Base-by-base conservation (phyloP, 345 rosid genomes). In the Kandelia obovata region DNA sequence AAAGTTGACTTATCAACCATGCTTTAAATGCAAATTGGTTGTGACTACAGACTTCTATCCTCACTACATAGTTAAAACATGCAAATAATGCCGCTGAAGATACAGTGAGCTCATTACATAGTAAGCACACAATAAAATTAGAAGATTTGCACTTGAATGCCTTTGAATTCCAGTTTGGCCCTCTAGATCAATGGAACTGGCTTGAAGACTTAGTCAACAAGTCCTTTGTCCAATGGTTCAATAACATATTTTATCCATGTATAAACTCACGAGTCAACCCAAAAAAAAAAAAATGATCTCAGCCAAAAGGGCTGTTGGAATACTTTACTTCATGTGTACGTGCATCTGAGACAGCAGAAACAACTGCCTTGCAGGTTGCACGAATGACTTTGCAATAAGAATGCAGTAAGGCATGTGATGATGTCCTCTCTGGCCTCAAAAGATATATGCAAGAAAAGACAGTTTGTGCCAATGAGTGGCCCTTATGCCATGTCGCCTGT, bases 251-350 rank as follows among this genome's bases (percentile, higher is more conserved):
- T 43, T 43, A 43, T 43, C 19, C 17, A 13, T 11, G 19, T 43
- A 43, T 0, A 43, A 43, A 43, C 49, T 43, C 49, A 43, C 16
- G 3, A 43, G 49, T 43, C 17, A 11, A 13, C 49, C 49, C 4
- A 43, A 43, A 35, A 59, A 52, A 16, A 74, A 20, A 69, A 73
- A 64, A 74, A 31, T 46, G 75, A 76, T 62, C 66, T 61, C 81
- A 71, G 67, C 26, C 64, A 70, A 80, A 74, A 78, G 80, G 74
- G 68, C 69, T 62, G 84, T 66, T 75, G 74, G 82, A 88, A 81
- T 88, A 84, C 85, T 79, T 92, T 95, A 95, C 99, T 92, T 95
- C 99, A 89, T 95, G 96, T 79, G 99, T 95, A 46, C 98, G 97
- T 49, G 99, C 89, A 75, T 95, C 94, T 65, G 98, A 90, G 76